Evolutionary conservation across 192 early-diverging fungal genomes (phyloP), one percentile per base, ranked within the genome.

Genomic region (Dimargaris xerosporica): DNA sequence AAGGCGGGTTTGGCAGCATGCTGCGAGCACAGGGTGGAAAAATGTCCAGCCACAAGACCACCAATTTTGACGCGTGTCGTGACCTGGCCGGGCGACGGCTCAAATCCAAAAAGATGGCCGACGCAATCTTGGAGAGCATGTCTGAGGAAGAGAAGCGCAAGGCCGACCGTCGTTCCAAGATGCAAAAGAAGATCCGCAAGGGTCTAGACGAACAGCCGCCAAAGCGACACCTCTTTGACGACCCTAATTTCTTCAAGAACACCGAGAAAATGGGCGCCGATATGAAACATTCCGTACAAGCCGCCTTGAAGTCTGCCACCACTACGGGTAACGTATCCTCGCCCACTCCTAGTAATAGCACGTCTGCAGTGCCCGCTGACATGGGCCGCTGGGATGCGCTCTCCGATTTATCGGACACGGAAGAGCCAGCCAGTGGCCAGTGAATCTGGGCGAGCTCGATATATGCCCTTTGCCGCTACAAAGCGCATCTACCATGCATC

Each of bases 1-100:
- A 95, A 62, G 96, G 96, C 44, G 96, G 96, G 21, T 99, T 99
- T 70, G 96, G 96, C 17, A 86, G 83, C 64, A 90, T 90, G 78
- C 73, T 99, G 65, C 82, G 93, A 65, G 89, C 92, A 0, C 91
- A 94, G 68, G 94, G 94, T 63, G 92, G 83, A 48, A 81, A 84
- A 42, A 94, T 91, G 89, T 77, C 84, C 34, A 78, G 86, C 21
- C 82, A 91, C 62, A 95, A 92, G 66, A 88, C 89, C 1, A 92
- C 87, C 25, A 93, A 93, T 71, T 89, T 82, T 56, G 96, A 99
- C 62, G 84, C 85, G 17, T 97, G 93, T 73, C 80, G 96, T 44
- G 94, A 99, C 74, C 74, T 97, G 54, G 84, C 84, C 52, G 94
- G 94, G 3, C 75, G 91, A 28, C 78, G 96, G 15, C 75, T 99